phyloP scores from a whole-genome alignment of 148 eudicot species.

The Silene uniflora region DNA sequence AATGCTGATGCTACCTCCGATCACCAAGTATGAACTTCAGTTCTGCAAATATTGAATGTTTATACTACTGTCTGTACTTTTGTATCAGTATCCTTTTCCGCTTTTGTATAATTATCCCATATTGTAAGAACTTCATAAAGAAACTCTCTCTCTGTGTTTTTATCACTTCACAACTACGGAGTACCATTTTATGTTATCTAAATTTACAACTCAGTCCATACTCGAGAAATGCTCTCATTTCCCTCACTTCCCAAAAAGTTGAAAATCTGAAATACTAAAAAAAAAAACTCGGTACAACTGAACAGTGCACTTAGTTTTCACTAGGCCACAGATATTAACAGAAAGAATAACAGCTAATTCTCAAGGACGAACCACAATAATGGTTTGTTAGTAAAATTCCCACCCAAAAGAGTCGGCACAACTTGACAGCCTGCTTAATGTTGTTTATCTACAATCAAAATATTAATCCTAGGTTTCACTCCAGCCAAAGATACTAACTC shows the following conservation, averaged over 20 bases:
- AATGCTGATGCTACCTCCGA: constrained; percentile 61
- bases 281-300: too few species aligned
- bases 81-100: constrained; percentile 9
- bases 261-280: background rate
- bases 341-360: background rate
- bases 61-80: background rate
- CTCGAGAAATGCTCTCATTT: background rate
- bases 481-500: background rate
- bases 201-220: background rate
- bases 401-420: too few species aligned
- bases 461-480: too few species aligned
- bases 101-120: constrained; percentile 26
- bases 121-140: constrained; percentile 11
- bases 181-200: background rate
- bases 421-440: too few species aligned
- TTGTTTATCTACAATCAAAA: too few species aligned
- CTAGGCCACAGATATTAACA: too few species aligned
- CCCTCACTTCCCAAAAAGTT: background rate
- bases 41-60: constrained; percentile 45
- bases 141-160: background rate
- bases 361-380: too few species aligned
- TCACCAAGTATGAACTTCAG: constrained; percentile 61
- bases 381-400: too few species aligned
- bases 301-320: too few species aligned
- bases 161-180: constrained; percentile 4